Evolutionary conservation across 2,329 filamentous ascomycete species (phyloP).

Genomic region (Colletotrichum liaoningense): DNA sequence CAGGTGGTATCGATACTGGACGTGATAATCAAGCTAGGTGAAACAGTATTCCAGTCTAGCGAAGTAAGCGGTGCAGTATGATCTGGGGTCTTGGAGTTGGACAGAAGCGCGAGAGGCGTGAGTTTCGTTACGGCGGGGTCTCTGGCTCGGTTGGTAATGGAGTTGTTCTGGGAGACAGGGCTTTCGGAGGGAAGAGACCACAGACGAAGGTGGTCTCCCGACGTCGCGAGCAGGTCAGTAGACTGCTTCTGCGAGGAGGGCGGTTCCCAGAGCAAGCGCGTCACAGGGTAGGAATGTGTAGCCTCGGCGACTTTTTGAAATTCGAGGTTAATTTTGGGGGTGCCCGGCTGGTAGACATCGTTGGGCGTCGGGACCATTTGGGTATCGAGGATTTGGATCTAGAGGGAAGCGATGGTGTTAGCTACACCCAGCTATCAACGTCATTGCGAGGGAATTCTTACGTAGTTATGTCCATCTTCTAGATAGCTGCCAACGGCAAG

Average conservation of each 20-base stretch:
- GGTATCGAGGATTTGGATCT: constrained; percentile 98
- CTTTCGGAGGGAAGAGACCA: constrained; percentile 87
- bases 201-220: constrained; percentile 90
- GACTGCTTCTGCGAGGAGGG: constrained; percentile 95
- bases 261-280: constrained; percentile 94
- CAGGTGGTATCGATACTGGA: constrained; percentile 99
- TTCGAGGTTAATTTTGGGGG: constrained; percentile 81
- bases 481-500: constrained; percentile 95
- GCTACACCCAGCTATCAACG: background rate
- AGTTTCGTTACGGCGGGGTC: constrained; percentile 78
- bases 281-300: constrained; percentile 97
- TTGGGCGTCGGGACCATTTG: constrained; percentile 78
- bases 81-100: constrained; percentile 98
- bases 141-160: constrained; percentile 70
- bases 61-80: constrained; percentile 97
- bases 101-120: constrained; percentile 90
- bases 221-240: constrained; percentile 93
- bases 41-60: constrained; percentile 97
- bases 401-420: constrained; percentile 35
- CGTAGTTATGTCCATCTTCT: constrained; percentile 98
- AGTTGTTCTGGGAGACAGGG: constrained; percentile 71
- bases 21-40: constrained; percentile 96
- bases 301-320: constrained; percentile 96
- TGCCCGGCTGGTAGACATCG: constrained; percentile 76
- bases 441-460: constrained; percentile 54